Conservation (phyloP, 805 yeast species). For the Candida boleticola region DNA sequence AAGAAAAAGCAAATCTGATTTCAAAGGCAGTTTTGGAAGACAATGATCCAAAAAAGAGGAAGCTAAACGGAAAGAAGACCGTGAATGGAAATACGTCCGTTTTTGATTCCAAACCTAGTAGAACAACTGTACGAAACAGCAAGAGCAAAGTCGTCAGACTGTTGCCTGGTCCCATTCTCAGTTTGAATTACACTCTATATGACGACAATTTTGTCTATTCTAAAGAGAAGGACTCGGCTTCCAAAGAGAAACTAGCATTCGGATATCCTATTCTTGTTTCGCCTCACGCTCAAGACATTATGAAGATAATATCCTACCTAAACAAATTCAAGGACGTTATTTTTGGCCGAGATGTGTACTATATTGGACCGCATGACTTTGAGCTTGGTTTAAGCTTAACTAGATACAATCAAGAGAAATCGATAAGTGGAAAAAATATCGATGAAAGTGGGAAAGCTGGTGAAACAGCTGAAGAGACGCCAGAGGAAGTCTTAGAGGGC, state of each 20-base stretch:
- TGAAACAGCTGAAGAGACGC: not conserved
- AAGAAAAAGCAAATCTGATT: not conserved
- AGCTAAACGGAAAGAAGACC: not conserved
- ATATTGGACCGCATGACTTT: conserved; percentile 37
- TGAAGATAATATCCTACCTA: conserved; percentile 30
- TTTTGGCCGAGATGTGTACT: conserved; percentile 10
- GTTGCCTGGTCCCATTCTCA: conserved; percentile 40
- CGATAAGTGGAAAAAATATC: too few species aligned
- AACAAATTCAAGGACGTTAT: conserved; percentile 29
- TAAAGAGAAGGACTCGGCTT: conserved; percentile 11
- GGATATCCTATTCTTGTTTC: conserved; percentile 28
- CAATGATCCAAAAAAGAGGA: not conserved
- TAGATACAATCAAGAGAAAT: not conserved
- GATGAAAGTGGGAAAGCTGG: not conserved
- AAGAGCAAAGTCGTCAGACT: conserved; percentile 29
- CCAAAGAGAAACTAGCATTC: conserved; percentile 28
- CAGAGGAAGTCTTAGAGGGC: not conserved
- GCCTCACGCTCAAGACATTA: conserved; percentile 32
- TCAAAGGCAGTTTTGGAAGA: too few species aligned
- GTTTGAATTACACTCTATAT: conserved; percentile 32
- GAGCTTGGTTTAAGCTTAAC: conserved; percentile 34
- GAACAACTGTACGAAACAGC: conserved; percentile 33
- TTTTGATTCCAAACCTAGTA: conserved; percentile 7
- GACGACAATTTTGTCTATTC: conserved; percentile 32
- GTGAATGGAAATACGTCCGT: not conserved